These are phyloP conservation scores for Nigrospora osmanthi DNA, from an alignment of 2,329 filamentous ascomycete genomes.

Conservation along the genomic window DNA sequence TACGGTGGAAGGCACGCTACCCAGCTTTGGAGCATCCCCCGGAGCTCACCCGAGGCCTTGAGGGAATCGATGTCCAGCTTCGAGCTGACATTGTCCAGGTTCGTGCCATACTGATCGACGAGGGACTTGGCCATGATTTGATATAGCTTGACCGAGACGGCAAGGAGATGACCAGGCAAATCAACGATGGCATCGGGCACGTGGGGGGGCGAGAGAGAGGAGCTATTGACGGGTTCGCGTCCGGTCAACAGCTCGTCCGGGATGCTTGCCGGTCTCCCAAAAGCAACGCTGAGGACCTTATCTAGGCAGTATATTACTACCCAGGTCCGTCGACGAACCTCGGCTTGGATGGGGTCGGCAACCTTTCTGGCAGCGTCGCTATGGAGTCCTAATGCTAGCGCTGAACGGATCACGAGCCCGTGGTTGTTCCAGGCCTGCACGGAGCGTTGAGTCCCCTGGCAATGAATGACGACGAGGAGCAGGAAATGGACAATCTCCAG, in stretches of 20 bases:
- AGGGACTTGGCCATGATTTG: constrained; percentile 1
- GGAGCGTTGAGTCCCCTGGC: constrained; percentile 1
- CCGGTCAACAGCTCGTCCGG: not conserved
- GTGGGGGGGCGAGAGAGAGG: not conserved
- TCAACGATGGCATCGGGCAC: not conserved
- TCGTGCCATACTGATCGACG: not conserved
- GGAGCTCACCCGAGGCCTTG: constrained; percentile 1
- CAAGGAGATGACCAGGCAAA: not conserved
- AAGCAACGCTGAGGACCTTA: not conserved
- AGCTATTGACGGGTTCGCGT: not conserved
- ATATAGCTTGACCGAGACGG: not conserved
- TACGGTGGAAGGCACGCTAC: not conserved
- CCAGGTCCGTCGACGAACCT: not conserved
- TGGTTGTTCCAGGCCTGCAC: constrained; percentile 1
- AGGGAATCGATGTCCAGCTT: not conserved
- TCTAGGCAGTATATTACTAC: not conserved
- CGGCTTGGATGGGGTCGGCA: not conserved
- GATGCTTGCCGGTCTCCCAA: constrained; percentile 1
- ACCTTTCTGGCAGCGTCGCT: not conserved
- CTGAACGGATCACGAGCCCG: constrained; percentile 1
- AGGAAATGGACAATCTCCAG: constrained; percentile 2
- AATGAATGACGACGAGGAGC: not conserved
- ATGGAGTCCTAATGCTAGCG: not conserved
- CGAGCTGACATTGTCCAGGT: not conserved
- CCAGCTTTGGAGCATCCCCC: not conserved